Evolutionary conservation across 1,284 basidiomycete genomes (phyloP).

Genomic region (Leccinum holopus): DNA sequence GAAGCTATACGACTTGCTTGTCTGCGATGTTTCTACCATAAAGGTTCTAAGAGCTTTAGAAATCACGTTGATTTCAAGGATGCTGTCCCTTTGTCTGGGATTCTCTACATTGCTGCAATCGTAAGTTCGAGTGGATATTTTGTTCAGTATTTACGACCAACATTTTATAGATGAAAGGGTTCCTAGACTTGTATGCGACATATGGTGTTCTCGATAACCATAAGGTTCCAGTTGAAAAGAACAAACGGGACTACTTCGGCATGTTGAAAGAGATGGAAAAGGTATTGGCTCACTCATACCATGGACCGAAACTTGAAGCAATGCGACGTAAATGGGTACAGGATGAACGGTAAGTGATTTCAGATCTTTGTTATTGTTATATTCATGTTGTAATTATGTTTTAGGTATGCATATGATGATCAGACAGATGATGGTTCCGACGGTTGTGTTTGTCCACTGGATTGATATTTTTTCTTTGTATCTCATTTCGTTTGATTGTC

Average conservation of each 20-base stretch:
- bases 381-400: neutral
- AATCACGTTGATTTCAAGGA: neutral
- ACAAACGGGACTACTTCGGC: neutral
- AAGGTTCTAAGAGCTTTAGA: neutral
- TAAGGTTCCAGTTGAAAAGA: neutral
- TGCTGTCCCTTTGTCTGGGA: neutral
- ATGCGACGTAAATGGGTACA: neutral
- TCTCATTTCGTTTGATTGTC: conserved; percentile 17
- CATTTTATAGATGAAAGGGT: neutral
- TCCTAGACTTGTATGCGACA: neutral
- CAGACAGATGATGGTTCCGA: neutral
- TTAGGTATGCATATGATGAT: neutral
- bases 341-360: neutral
- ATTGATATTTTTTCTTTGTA: neutral
- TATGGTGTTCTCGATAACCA: neutral
- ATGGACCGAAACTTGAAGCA: neutral
- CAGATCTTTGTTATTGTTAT: neutral
- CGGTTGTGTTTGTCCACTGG: neutral
- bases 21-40: neutral
- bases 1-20: neutral
- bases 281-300: neutral
- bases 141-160: neutral
- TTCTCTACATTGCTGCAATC: no score
- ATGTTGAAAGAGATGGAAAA: neutral
- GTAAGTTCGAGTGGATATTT: neutral